These are phyloP conservation scores for Areca catechu DNA, from an alignment of 176 grass and related monocot genomes.

Conservation along the genomic window DNA sequence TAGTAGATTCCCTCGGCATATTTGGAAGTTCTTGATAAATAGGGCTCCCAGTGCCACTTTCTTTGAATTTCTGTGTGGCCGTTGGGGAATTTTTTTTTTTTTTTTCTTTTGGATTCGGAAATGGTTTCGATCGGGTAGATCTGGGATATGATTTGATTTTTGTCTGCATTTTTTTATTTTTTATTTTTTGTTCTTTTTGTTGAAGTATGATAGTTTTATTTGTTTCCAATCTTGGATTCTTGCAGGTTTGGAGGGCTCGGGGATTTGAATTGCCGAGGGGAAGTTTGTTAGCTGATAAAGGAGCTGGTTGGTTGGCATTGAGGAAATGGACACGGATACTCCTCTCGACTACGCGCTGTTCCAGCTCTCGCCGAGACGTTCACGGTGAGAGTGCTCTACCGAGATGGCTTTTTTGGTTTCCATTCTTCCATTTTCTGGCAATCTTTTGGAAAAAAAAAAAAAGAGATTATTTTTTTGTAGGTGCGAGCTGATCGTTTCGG, in stretches of 20 bases:
- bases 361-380: constrained; percentile 85
- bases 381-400: constrained; percentile 39
- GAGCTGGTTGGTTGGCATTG: not conserved
- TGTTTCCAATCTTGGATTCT: not conserved
- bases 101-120: constrained; percentile 3
- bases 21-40: too few relatives aligned
- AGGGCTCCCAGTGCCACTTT: too few relatives aligned
- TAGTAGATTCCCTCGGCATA: not conserved
- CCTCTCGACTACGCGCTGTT: constrained; percentile 86
- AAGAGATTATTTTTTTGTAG: constrained; percentile 22
- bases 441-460: not conserved
- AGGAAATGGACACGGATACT: constrained; percentile 56
- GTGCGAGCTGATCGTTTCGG: constrained; percentile 85
- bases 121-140: constrained; percentile 23
- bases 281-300: not conserved
- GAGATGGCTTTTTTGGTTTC: constrained; percentile 13
- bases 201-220: too few relatives aligned
- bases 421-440: not conserved
- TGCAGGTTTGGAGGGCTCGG: not conserved
- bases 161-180: constrained; percentile 7
- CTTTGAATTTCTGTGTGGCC: not conserved
- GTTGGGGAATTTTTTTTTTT: constrained; percentile 6
- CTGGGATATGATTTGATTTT: not conserved
- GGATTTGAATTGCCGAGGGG: not conserved
- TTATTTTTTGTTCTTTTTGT: too few relatives aligned